A percentile compares a stretch with the other conserved stretches of the same genome.
These are phyloP conservation scores for Skeletonema tropicum DNA, from an alignment of 108 stramenopile genomes.

Conservation along the genomic window DNA sequence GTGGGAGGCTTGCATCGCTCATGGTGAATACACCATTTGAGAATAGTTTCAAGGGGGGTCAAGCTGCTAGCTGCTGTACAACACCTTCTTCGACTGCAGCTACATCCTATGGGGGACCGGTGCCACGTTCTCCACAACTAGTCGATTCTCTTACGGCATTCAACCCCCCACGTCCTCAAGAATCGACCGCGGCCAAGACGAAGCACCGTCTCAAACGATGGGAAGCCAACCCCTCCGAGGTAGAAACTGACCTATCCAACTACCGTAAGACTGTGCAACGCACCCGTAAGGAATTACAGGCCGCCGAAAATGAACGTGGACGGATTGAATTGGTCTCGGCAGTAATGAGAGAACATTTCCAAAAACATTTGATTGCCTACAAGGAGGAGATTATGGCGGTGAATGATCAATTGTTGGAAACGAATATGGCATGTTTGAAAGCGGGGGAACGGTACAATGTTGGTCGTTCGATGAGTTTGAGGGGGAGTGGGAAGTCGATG, in stretches of 20 bases:
- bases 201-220: constrained; percentile 81
- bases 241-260: constrained; percentile 74
- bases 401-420: constrained; percentile 50
- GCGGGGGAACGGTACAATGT: constrained; percentile 60
- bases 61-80: not conserved
- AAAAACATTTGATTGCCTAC: constrained; percentile 58
- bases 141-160: constrained; percentile 79
- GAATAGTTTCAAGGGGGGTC: constrained; percentile 48
- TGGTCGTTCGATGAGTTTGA: constrained; percentile 21
- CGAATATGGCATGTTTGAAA: constrained; percentile 64
- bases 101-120: constrained; percentile 15
- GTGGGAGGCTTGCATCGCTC: constrained; percentile 40
- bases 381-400: constrained; percentile 60
- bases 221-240: constrained; percentile 78
- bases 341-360: constrained; percentile 66
- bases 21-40: constrained; percentile 45
- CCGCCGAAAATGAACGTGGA: constrained; percentile 57
- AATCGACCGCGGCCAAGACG: constrained; percentile 79
- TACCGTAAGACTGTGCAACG: constrained; percentile 81
- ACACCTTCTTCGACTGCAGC: constrained; percentile 5
- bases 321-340: constrained; percentile 65
- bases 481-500: constrained; percentile 51
- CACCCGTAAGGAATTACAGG: constrained; percentile 71
- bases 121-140: constrained; percentile 49
- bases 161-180: constrained; percentile 88